Base-by-base conservation (phyloP, 305 asterid species). In the Plantago coronopus region DNA sequence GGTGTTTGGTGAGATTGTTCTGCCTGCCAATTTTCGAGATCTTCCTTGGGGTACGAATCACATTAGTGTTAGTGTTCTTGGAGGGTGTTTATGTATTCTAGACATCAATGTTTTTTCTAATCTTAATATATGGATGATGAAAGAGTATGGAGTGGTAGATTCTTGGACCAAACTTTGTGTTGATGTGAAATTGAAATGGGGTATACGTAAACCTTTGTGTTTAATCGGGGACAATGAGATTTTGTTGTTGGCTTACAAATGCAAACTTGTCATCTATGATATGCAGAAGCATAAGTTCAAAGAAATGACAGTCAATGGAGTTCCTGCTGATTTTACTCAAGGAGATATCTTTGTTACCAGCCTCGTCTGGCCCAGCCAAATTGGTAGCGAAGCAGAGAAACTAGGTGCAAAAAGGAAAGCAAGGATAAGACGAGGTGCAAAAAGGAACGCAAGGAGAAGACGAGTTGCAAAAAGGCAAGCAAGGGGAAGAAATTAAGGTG, bases 71-170 rank as follows among this genome's bases (percentile, higher is more conserved):
- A 58, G 51, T 53, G 72, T 49, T 63, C 69, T 76, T 62, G 54
- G 46, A 10, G 79, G 78, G 2, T 68, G 77, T 61, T 72, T 79
- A 29, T 72, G 76, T 62, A 65, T 79, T 6, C 21, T 57, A 38
- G 64, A 56, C 18, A 54, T 3, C 40, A 27, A 2, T 5, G 29
- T 20, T 2, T 16, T 13, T 5, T 23, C 5, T 5, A 12, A 9
- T 9, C n/a, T 49, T 12, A 78, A 70, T 46, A 31, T 79, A 59
- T 84, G 88, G 88, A 47, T 76, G 15, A 79, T 84, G 86, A 65
- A 76, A 56, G 76, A 76, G 46, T 81, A 81, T 31, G 81, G 86
- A 3, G 45, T 63, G 46, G 65, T 21, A 16, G 76, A 68, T 1
- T 84, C 84, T 18, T 84, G 88, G 88, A 66, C 31, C 1, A 37